A percentile compares a stretch with the other conserved stretches of the same genome.
phyloP scores from a whole-genome alignment of 208 protist species.

The Trypanosoma vivax region DNA sequence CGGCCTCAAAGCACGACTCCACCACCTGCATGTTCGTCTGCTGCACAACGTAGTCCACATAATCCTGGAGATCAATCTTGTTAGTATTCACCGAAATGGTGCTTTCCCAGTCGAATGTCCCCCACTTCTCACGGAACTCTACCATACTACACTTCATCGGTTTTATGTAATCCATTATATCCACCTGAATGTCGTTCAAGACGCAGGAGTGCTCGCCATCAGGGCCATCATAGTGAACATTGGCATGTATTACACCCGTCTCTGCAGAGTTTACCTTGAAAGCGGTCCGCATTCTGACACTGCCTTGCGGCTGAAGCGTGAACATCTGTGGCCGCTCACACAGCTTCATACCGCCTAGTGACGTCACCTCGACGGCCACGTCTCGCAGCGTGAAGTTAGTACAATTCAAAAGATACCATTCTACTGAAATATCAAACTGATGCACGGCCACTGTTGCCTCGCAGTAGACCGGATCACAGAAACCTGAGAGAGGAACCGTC shows the following conservation, averaged over 20 bases:
- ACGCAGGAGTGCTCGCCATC: constrained; percentile 85
- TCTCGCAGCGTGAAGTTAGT: constrained; percentile 92
- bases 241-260: constrained; percentile 96
- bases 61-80: constrained; percentile 76
- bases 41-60: constrained; percentile 87
- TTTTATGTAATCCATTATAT: constrained; percentile 98
- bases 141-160: constrained; percentile 81
- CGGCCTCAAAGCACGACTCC: constrained; percentile 14
- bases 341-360: constrained; percentile 96
- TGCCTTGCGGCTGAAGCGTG: constrained; percentile 86
- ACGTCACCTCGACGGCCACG: constrained; percentile 94
- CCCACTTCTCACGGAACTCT: constrained; percentile 97
- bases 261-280: constrained; percentile 98
- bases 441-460: constrained; percentile 96
- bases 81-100: constrained; percentile 91
- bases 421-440: constrained; percentile 97
- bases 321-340: constrained; percentile 94
- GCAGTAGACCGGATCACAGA: constrained; percentile 95
- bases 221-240: constrained; percentile 94
- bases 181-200: constrained; percentile 96
- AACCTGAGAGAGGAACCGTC: constrained; percentile 94
- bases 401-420: constrained; percentile 93
- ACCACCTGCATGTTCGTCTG: constrained; percentile 92
- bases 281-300: constrained; percentile 84
- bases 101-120: constrained; percentile 99